Base-by-base conservation (phyloP, 495 filamentous ascomycete genomes). In the Parachaetomium inaequale region DNA sequence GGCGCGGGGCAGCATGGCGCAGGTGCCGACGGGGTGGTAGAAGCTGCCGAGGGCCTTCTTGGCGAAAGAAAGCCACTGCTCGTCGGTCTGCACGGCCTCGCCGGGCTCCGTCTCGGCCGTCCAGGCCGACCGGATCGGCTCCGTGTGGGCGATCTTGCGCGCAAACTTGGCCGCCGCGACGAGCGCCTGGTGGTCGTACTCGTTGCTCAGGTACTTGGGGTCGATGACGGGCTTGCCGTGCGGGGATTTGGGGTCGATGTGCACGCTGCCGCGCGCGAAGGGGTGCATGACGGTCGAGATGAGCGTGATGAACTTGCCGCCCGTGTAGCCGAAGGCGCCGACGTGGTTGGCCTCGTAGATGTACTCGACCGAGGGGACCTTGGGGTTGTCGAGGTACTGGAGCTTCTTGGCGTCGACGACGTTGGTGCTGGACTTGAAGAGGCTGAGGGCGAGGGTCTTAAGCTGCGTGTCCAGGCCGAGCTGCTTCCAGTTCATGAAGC, bases 1-100 rank as follows among this genome's bases (percentile, higher is more conserved):
- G 50, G 78, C 74, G 29, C 72, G 72, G 7, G 82, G 80, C 73
- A 85, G 71, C 82, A 68, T 73, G 19, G 70, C 56, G 29, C 63
- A 65, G n/a, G 70, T 76, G 2, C 74, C 70, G 0, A 70, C 68
- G 19, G 75, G 72, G 47, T 81, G 77, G 49, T 70, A 79, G 19
- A 72, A 70, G 19, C 65, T 70, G 6, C 73, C 73, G 23, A 60
- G 68, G 23, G 69, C 54, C 23, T 69, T 68, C 55, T 55, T 40
- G 8, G 36, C 60, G 21, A 45, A 75, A 28, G 50, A 65, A 71
- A n/a, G 51, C 62, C 11, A 63, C 42, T 72, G 63, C 23, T 66
- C 72, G 4, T 64, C 67, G 45, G 42, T 72, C 51, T 55, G 53
- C 14, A 61, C 71, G 64, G 15, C 56, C 67, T 58, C 61, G 38